Percentiles rank a stretch among this genome's conserved stretches.
Conservation (phyloP, 495 filamentous ascomycete species). For the Podospora anserina region DNA sequence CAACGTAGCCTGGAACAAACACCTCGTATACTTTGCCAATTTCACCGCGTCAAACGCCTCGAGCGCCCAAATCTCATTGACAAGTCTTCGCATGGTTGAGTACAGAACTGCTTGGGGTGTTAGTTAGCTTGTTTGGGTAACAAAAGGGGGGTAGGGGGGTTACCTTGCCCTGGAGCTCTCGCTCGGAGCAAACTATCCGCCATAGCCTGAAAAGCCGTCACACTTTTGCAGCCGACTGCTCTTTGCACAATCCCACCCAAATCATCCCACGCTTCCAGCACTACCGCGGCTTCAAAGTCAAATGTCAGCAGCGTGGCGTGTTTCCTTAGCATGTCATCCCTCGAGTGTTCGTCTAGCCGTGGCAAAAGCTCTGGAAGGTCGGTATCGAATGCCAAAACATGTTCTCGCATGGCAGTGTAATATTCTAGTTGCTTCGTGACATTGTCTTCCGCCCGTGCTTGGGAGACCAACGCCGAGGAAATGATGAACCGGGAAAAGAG, state of each 20-base stretch:
- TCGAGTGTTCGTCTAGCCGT: conserved; percentile 42
- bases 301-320: conserved; percentile 63
- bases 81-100: conserved; percentile 54
- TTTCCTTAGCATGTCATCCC: conserved; percentile 56
- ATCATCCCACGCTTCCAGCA: conserved; percentile 64
- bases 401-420: conserved; percentile 57
- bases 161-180: conserved; percentile 50
- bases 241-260: conserved; percentile 60
- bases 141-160: not conserved
- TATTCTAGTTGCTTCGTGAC: conserved; percentile 56
- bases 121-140: conserved; percentile 12
- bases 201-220: conserved; percentile 48
- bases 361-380: conserved; percentile 36
- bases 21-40: conserved; percentile 68
- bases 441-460: conserved; percentile 64
- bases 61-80: conserved; percentile 59
- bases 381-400: conserved; percentile 54
- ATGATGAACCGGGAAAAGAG: conserved; percentile 69
- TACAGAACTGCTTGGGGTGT: conserved; percentile 37
- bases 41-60: conserved; percentile 50
- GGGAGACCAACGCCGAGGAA: conserved; percentile 53
- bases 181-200: conserved; percentile 60
- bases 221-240: conserved; percentile 37
- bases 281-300: conserved; percentile 71
- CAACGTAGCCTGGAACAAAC: conserved; percentile 64